Percentiles rank a stretch among this genome's conserved stretches.
These are phyloP conservation scores for Boletus speciosus DNA, from an alignment of 768 basidiomycete species.

Conservation along the genomic window DNA sequence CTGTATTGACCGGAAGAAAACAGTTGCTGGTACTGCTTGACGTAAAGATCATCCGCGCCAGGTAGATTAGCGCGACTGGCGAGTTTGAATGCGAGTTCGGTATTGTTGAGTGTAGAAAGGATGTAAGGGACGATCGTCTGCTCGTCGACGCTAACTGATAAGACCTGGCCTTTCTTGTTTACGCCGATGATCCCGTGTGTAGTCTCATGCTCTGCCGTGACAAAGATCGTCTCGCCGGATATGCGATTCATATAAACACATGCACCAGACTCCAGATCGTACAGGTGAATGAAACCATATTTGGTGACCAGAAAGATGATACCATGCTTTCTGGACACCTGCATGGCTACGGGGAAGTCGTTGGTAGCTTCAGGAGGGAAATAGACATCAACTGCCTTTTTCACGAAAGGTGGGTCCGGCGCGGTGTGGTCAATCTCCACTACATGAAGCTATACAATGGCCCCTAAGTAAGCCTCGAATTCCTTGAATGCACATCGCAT, in stretches of 20 bases:
- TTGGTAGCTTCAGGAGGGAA: conserved; percentile 98
- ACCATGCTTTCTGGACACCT: conserved; percentile 95
- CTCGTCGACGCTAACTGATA: conserved; percentile 96
- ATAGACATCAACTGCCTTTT: conserved; percentile 98
- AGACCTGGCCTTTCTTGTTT: conserved; percentile 98
- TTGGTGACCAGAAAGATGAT: conserved; percentile 98
- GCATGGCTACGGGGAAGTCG: conserved; percentile 99
- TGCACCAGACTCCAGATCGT: conserved; percentile 94
- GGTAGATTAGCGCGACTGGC: conserved; percentile 95
- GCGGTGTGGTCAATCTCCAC: conserved; percentile 97
- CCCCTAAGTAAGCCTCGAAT: conserved; percentile 6
- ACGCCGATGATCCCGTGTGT: conserved; percentile 97
- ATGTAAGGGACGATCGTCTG: conserved; percentile 95
- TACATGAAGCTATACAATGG: conserved; percentile 74
- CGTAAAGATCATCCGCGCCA: conserved; percentile 95
- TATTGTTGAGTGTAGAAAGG: conserved; percentile 89
- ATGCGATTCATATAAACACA: conserved; percentile 99
- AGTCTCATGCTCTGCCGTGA: conserved; percentile 93
- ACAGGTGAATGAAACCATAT: conserved; percentile 98
- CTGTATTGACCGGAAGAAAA: conserved; percentile 86
- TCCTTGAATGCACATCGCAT: conserved; percentile 20
- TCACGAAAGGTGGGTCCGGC: conserved; percentile 87
- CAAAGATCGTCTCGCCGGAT: conserved; percentile 98
- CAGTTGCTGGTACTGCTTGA: conserved; percentile 89
- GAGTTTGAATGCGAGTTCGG: conserved; percentile 96